Base-by-base conservation (phyloP, 2,329 filamentous ascomycete species). In the Hypoxylon sp. region DNA sequence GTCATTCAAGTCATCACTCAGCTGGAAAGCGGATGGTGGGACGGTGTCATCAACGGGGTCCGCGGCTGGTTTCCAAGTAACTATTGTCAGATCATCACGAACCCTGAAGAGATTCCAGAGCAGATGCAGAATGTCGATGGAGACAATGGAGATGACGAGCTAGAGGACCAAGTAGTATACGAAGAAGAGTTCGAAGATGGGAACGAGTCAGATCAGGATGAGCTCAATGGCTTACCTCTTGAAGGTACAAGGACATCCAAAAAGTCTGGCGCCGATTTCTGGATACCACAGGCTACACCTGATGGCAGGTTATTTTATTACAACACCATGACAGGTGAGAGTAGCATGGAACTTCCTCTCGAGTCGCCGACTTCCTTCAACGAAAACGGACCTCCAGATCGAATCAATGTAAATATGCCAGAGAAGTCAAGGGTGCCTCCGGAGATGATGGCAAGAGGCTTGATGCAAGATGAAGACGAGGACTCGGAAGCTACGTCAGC, bases 51-150 rank as follows among this genome's bases (percentile, higher is more conserved):
- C 78, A 96, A 97, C 75, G 93, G 94, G 63, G 92, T 97, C 72
- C 90, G 96, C 77, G 96, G 96, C 78, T 99, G 96, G 96, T 99
- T 99, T 79, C 96, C 96, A 37, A 98, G 95, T 84, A 99, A 99
- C 80, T 99, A 99, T 82, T 98, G 96, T 82, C 90, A 93, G 71
- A 89, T 96, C 69, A 91, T 98, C 73, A 87, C 89, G 64, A 90
- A 89, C 73, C 87, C 91, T 53, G 91, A 93, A 72, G 92, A 96
- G 68, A 83, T 91, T 29, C 85, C 87, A 43, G 89, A 92, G 57
- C 81, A 85, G 12, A 82, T 83, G 69, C 84, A 86, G 55, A 87
- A 85, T 71, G 83, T 78, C 46, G 84, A 83, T 53, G 78, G 85
- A 57, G 83, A 87, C 59, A 86, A 85, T 55, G 80, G 79, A 2